Conservation (phyloP, 495 filamentous ascomycete species). For the Daldinia loculata region DNA sequence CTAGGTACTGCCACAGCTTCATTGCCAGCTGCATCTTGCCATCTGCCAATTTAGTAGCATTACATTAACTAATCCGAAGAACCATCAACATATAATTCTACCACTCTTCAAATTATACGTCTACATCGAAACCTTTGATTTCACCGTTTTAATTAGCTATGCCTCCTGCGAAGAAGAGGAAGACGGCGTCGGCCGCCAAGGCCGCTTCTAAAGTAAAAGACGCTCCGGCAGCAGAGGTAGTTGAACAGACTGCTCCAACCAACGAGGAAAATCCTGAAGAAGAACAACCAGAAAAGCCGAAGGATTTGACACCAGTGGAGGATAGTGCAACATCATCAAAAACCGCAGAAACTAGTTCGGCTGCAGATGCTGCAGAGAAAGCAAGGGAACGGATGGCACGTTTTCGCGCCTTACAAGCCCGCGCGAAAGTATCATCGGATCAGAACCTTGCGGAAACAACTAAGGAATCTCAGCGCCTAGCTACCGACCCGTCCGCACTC, state of each 20-base stretch:
- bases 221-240: constrained; percentile 23
- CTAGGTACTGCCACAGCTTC: neutral
- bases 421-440: constrained; percentile 79
- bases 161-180: constrained; percentile 62
- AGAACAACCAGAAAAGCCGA: constrained; percentile 28
- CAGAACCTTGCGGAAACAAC: constrained; percentile 85
- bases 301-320: constrained; percentile 11
- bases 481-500: constrained; percentile 76
- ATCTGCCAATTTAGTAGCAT: constrained; percentile 5
- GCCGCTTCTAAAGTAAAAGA: constrained; percentile 13
- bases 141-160: constrained; percentile 21
- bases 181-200: constrained; percentile 47
- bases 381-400: constrained; percentile 67
- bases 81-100: neutral
- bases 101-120: neutral
- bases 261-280: constrained; percentile 28
- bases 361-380: constrained; percentile 54
- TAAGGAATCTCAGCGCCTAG: constrained; percentile 80
- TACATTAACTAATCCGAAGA: neutral
- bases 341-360: constrained; percentile 22
- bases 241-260: constrained; percentile 7
- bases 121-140: neutral
- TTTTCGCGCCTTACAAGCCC: constrained; percentile 87
- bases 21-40: constrained; percentile 6
- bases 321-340: constrained; percentile 18